phyloP scores from a whole-genome alignment of 306 rosid genomes.

The Quercus suber region DNA sequence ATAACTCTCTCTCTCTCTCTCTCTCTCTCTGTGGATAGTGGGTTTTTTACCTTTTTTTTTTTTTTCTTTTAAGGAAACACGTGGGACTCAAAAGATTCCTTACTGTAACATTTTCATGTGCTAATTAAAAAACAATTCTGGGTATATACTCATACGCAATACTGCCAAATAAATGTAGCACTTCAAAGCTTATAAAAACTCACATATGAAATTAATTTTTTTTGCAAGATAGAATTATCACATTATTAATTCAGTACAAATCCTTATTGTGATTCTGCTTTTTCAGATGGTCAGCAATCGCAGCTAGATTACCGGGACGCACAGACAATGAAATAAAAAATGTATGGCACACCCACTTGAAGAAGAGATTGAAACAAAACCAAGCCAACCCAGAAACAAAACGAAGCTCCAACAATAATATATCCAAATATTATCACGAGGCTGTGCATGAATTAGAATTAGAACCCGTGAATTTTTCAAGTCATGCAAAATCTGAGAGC shows the following conservation, averaged over 20 bases:
- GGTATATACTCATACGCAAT: background rate
- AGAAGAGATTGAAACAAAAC: constrained; percentile 55
- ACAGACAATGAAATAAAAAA: constrained; percentile 92
- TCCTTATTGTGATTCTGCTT: background rate
- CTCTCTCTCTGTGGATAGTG: background rate
- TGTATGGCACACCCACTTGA: constrained; percentile 93
- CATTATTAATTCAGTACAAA: background rate
- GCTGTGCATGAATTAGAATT: background rate
- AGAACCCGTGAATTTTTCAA: constrained; percentile 3
- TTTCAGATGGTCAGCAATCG: constrained; percentile 88
- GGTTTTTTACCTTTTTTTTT: constrained; percentile 5
- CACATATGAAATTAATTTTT: no score
- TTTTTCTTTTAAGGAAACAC: background rate
- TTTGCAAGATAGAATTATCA: background rate
- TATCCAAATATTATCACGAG: background rate
- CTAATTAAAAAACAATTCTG: background rate
- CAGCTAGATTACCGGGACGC: constrained; percentile 79
- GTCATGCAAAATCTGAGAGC: background rate
- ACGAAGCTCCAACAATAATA: constrained; percentile 15
- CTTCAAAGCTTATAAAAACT: background rate
- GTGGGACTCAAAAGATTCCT: constrained; percentile 32
- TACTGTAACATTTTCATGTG: constrained; percentile 25
- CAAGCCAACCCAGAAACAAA: background rate
- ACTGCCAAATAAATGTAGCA: no score
- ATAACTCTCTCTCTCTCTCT: no score